Evolutionary conservation across 202 grass and related monocot genomes (phyloP), one percentile per base, ranked within the genome.

Genomic region (Panicum hallii): DNA sequence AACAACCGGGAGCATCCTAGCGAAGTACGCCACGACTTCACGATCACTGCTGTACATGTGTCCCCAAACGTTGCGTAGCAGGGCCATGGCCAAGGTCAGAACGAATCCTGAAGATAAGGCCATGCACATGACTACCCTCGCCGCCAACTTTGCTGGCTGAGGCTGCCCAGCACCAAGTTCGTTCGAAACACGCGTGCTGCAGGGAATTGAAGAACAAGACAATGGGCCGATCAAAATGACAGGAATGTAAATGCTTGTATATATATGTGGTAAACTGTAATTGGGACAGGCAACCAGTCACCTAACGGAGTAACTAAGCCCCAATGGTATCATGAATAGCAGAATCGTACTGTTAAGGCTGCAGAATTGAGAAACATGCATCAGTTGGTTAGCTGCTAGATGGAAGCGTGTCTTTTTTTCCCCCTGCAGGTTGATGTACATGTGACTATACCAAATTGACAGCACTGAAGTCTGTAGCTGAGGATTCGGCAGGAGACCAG

Each of bases 141-240:
- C 84, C 2, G 90, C 92, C 45, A 91, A 74, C 20, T 79, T 82
- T 0, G 92, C 95, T 6, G 82, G 79, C 55, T 93, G 77, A 13
- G 88, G 92, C 5, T 60, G 79, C 16, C 90, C 88, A 0, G 88
- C 95, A 1, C 92, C 92, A 15, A 97, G 88, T 70, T 97, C 95
- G 61, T 97, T 97, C 0, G 88, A 97, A 20, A 89, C 43, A 1
- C 92, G 86, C 11, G 90, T 97, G 67, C 95, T 94, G 68, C 0
- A 3, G 30, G n/a, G 52, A 54, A 4, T 38, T 2, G 2, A 1
- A 50, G 16, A 11, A 38, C 16, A 30, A 15, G 34, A 32, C 6
- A 26, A 34, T 16, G 2, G 36, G 36, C 36, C 0, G 36, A 38
- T 38, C 36, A 0, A 2, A 30, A 32, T 30, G 5, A 30, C 23